Base-by-base conservation (phyloP, 352 stramenopile genomes). In the Pythium grandisporangium region DNA sequence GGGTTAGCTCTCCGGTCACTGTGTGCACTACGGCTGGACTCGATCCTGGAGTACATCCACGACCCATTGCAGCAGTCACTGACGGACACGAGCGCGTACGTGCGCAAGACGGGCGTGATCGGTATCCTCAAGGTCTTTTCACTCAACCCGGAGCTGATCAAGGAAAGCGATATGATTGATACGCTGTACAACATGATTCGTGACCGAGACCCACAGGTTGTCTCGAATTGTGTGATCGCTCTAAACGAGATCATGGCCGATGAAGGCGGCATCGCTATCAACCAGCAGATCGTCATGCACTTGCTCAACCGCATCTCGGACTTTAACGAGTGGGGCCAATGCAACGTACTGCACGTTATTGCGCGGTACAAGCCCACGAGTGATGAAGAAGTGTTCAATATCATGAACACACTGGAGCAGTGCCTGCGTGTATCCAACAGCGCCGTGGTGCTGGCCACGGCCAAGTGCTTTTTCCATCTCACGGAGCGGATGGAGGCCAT, bases 311-410 rank as follows among this genome's bases (percentile, higher is more conserved):
- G 96, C 30, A 96, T 99, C 54, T 88, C 95, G 43, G 95, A 99
- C 67, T 99, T 99, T 59, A 98, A 96, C 55, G 97, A 99, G 70
- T 99, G 97, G 92, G 95, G 96, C 13, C 83, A 99, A 51, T 95
- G 96, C 45, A 88, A 96, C 60, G 92, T 99, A 8, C 71, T 99
- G 35, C 71, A 98, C 45, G 80, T 99, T 30, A 77, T 96, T 29
- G 72, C 83, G 42, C 70, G 84, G 44, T 99, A 99, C 77, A 94
- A 95, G 60, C 92, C 96, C 12, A 73, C 68, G 21, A 85, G 83
- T 34, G 89, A 98, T 24, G 88, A 97, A 27, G 95, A 99, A 58
- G 84, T 86, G 0, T 99, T 98, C 61, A 93, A 89, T 49, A 99
- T 99, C 51, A 99, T 99, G 96, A 97, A 98, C 62, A 86, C 88